A percentile compares a stretch with the other conserved stretches of the same genome.
These are phyloP conservation scores for Mortierella hygrophila DNA, from an alignment of 192 early-diverging fungal species.

Conservation along the genomic window DNA sequence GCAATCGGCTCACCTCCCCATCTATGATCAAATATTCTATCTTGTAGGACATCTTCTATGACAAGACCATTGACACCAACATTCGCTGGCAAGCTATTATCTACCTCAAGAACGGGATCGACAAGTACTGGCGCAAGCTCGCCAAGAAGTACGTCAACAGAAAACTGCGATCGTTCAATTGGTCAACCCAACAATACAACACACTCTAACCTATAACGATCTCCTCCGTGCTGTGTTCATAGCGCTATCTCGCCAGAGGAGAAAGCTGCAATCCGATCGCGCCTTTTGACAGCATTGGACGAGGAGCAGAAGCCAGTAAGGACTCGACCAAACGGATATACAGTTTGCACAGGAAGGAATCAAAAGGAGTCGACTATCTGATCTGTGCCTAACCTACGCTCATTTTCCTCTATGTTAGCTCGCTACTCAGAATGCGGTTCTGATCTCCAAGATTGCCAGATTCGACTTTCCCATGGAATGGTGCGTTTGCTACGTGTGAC, in stretches of 20 bases:
- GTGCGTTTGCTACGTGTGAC: slow-evolving; percentile 53
- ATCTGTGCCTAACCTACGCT: not conserved
- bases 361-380: not conserved
- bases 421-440: slow-evolving; percentile 80
- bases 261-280: slow-evolving; percentile 76
- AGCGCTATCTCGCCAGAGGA: slow-evolving; percentile 78
- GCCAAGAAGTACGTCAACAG: slow-evolving; percentile 68
- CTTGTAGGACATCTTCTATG: slow-evolving; percentile 79
- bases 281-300: slow-evolving; percentile 73
- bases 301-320: slow-evolving; percentile 76
- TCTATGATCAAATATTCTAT: slow-evolving; percentile 8
- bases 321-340: not conserved
- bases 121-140: slow-evolving; percentile 90
- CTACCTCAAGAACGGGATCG: slow-evolving; percentile 91
- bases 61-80: slow-evolving; percentile 71
- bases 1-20: not conserved
- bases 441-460: slow-evolving; percentile 85
- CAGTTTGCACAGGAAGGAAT: not conserved
- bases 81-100: slow-evolving; percentile 83
- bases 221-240: not conserved
- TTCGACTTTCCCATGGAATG: slow-evolving; percentile 91
- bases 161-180: not conserved
- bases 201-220: not conserved
- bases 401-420: slow-evolving; percentile 59
- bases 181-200: not conserved